These are phyloP conservation scores for Penicillium crustosum DNA, from an alignment of 2,329 filamentous ascomycete species.

Conservation along the genomic window DNA sequence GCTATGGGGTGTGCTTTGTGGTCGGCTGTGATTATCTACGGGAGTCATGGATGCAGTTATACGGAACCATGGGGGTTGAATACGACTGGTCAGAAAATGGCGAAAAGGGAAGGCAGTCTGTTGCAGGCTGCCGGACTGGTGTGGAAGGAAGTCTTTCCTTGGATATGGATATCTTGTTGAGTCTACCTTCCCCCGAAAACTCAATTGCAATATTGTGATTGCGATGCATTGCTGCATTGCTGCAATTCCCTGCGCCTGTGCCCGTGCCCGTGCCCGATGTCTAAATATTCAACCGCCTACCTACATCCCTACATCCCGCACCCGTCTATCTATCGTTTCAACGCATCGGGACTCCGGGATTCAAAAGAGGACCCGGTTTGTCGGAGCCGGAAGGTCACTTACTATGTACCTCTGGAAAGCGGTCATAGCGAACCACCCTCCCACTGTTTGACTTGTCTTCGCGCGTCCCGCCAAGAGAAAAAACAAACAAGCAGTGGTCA, in stretches of 20 bases:
- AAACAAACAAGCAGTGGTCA: background rate
- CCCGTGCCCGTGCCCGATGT: background rate
- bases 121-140: conserved; percentile 1
- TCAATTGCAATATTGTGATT: conserved; percentile 1
- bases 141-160: conserved; percentile 1
- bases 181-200: background rate
- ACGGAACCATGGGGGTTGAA: conserved; percentile 4
- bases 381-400: background rate
- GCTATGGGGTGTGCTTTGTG: background rate
- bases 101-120: background rate
- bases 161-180: background rate
- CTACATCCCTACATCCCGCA: background rate
- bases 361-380: conserved; percentile 6
- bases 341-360: conserved; percentile 1
- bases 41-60: background rate
- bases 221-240: background rate
- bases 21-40: background rate
- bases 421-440: conserved; percentile 3
- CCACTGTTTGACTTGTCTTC: background rate
- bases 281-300: background rate
- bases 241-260: background rate
- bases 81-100: background rate
- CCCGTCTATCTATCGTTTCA: background rate
- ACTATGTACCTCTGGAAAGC: background rate
- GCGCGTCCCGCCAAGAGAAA: background rate